Evolutionary conservation across 164 flowering plant genomes (phyloP), one percentile per base, ranked within the genome.

Genomic region (Chimonanthus salicifolius): DNA sequence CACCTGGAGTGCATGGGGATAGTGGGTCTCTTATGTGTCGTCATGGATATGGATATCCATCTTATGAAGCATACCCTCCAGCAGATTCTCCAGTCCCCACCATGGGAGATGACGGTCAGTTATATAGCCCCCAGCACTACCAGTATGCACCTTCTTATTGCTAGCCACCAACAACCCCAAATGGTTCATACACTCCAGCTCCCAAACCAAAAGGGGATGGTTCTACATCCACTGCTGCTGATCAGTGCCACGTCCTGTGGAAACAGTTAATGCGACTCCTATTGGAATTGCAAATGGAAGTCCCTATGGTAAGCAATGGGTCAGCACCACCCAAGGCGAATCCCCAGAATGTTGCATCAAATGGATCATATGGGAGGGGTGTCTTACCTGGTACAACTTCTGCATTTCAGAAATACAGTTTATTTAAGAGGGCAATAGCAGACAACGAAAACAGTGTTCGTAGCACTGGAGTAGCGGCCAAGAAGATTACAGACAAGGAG

Each of bases 81-180:
- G 85, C 92, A 51, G 83, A 79, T 49, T 86, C 92, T 3, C 89
- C 93, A 4, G 89, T 87, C 79, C 97, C 96, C 5, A 78, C 92
- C 8, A 49, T 92, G 78, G 93, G 92, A n/a, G 88, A 87, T 75
- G 97, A 93, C 82, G 92, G 90, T 62, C 94, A 89, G 80, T 74
- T 89, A 0, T 93, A 91, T 80, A 90, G 88, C n/a, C 87, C 92
- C 67, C 97, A 89, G 71, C 94, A 87, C 20, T 93, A 89, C 75
- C 97, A 88, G 75, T 93, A 91, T 76, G 90, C 89, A 4, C 44
- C 84, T 13, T 84, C 83, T 20, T 92, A 86, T 76, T 89, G 85
- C 74, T 92, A 85, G 78, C 84, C 87, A 2, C 72, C 83, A 65
- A 82, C 80, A 54, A 82, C 89, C 50, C 79, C 82, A 47, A 84